Evolutionary conservation across 169 alveolate genomes (phyloP).

Genomic region (Babesia sp.): DNA sequence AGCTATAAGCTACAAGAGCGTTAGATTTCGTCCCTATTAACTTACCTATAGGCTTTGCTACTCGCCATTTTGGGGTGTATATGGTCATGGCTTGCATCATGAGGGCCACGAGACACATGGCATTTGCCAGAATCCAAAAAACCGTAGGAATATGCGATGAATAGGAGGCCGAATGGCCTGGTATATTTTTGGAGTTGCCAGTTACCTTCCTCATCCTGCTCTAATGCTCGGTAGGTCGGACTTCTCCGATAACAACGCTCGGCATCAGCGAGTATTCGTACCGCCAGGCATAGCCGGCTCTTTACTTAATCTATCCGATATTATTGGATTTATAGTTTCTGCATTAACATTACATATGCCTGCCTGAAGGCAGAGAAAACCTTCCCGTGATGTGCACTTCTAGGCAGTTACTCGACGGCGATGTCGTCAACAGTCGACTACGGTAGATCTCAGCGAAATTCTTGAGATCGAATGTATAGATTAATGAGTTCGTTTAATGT

Average conservation of each 20-base stretch:
- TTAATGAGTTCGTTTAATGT: too few relatives aligned
- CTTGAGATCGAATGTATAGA: too few relatives aligned
- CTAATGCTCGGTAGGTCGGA: too few relatives aligned
- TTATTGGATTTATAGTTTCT: too few relatives aligned
- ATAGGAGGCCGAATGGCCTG: neutral
- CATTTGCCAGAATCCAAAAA: neutral
- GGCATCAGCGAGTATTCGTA: neutral
- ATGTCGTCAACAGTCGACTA: too few relatives aligned
- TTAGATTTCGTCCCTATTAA: neutral
- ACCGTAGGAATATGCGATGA: slow-evolving; percentile 16
- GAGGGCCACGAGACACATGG: neutral
- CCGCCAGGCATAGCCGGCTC: neutral
- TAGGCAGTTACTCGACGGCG: slow-evolving; percentile 6
- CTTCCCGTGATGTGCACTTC: slow-evolving; percentile 2
- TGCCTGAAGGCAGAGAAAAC: too few relatives aligned
- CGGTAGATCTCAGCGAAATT: too few relatives aligned
- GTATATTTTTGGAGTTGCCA: neutral
- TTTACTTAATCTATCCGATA: neutral
- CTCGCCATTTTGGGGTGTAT: slow-evolving; percentile 56
- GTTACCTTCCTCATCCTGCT: slow-evolving; percentile 12
- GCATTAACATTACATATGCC: too few relatives aligned
- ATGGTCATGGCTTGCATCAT: slow-evolving; percentile 23
- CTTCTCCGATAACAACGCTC: too few relatives aligned
- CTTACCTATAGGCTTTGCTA: slow-evolving; percentile 57
- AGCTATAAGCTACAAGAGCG: slow-evolving; percentile 55